phyloP scores from a whole-genome alignment of 805 yeast species.

The Metschnikowia kofuensis region DNA sequence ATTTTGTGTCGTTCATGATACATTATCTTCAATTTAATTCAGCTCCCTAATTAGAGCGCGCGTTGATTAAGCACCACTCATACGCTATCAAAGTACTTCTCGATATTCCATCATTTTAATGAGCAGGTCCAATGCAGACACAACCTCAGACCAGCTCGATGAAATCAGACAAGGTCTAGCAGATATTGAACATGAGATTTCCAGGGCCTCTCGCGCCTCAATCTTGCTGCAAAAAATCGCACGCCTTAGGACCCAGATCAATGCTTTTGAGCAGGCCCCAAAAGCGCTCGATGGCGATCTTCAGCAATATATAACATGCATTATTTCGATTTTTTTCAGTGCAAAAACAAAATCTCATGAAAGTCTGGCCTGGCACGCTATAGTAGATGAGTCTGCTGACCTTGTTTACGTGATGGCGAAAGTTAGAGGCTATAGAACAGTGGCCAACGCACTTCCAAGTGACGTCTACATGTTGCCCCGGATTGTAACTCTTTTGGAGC shows the following conservation, averaged over 20 bases:
- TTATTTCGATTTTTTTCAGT: background rate
- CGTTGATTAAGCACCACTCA: too few species aligned
- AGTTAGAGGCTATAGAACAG: slow-evolving; percentile 61
- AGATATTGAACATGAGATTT: background rate
- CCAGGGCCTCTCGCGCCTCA: background rate
- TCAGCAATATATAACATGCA: slow-evolving; percentile 19
- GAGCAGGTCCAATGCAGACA: background rate
- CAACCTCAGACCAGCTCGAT: background rate
- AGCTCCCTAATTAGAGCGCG: too few species aligned
- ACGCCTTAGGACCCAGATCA: background rate
- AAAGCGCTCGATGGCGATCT: slow-evolving; percentile 46
- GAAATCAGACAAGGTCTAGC: background rate
- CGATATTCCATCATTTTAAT: background rate
- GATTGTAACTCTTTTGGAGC: slow-evolving; percentile 20
- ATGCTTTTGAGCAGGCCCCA: slow-evolving; percentile 44
- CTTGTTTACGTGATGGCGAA: slow-evolving; percentile 61
- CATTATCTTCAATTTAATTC: too few species aligned
- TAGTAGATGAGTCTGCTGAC: slow-evolving; percentile 21
- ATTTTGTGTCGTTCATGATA: too few species aligned
- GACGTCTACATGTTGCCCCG: slow-evolving; percentile 50
- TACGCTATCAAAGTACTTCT: too few species aligned
- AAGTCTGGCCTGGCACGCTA: background rate
- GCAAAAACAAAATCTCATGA: background rate
- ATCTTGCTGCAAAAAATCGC: background rate
- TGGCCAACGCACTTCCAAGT: slow-evolving; percentile 58